Evolutionary conservation across 495 filamentous ascomycete genomes (phyloP).

Genomic region (Apiosordaria backusii): DNA sequence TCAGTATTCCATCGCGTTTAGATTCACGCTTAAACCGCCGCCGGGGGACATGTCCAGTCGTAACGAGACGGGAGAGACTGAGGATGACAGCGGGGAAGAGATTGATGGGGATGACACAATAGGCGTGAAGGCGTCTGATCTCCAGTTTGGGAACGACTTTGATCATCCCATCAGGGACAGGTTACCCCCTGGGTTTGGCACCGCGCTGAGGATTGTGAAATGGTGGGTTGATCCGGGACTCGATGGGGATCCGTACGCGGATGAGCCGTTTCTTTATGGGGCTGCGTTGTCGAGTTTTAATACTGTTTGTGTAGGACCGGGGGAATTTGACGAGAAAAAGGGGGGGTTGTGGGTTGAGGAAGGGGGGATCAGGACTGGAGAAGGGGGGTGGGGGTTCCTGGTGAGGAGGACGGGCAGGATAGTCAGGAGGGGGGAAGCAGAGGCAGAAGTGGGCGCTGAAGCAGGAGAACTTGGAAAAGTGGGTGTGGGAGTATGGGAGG

Average conservation of each 20-base stretch:
- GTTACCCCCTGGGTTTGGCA: slow-evolving; percentile 80
- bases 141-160: slow-evolving; percentile 92
- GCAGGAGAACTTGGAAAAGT: slow-evolving; percentile 46
- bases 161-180: slow-evolving; percentile 79
- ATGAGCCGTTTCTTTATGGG: slow-evolving; percentile 80
- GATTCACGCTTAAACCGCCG: slow-evolving; percentile 62
- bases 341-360: slow-evolving; percentile 60
- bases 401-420: too few species aligned
- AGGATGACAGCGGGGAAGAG: slow-evolving; percentile 14
- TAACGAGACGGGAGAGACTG: not conserved
- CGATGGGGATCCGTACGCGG: slow-evolving; percentile 82
- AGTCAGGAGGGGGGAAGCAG: slow-evolving; percentile 43
- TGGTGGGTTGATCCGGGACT: slow-evolving; percentile 85
- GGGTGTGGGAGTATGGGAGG: slow-evolving; percentile 47
- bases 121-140: slow-evolving; percentile 62
- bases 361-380: slow-evolving; percentile 58
- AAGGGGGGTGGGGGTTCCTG: slow-evolving; percentile 49
- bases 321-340: slow-evolving; percentile 38
- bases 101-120: not conserved
- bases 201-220: slow-evolving; percentile 76
- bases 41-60: not conserved
- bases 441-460: slow-evolving; percentile 64
- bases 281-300: slow-evolving; percentile 72
- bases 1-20: slow-evolving; percentile 76
- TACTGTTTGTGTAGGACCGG: slow-evolving; percentile 59